phyloP scores from a whole-genome alignment of 2,329 filamentous ascomycete species.

The Pseudogymnoascus sp. region DNA sequence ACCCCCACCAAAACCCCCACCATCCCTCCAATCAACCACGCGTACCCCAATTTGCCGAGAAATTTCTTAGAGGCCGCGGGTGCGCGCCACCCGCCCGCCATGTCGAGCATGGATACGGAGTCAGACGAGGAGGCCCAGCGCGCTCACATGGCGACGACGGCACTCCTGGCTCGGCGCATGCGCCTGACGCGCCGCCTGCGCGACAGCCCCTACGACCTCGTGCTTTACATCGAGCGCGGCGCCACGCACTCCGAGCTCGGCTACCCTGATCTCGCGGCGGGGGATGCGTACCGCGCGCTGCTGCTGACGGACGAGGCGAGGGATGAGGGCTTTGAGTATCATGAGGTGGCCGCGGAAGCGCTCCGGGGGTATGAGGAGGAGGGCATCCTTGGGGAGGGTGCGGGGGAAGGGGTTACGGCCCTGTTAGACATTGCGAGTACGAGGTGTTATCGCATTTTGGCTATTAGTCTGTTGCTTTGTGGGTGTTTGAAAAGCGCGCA shows the following conservation, averaged over 20 bases:
- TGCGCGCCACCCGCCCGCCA: not conserved
- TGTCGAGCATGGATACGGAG: constrained; percentile 8
- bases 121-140: constrained; percentile 6
- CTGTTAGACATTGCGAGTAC: constrained; percentile 41
- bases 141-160: constrained; percentile 11
- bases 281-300: constrained; percentile 86
- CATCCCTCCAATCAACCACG: not conserved
- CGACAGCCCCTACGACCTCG: constrained; percentile 50
- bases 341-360: constrained; percentile 54
- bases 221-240: constrained; percentile 64
- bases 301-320: constrained; percentile 73
- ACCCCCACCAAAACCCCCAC: constrained; percentile 2
- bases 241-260: constrained; percentile 64
- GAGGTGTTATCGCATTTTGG: constrained; percentile 52
- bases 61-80: not conserved
- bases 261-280: constrained; percentile 83
- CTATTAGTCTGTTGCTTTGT: constrained; percentile 53
- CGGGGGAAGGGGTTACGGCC: constrained; percentile 30
- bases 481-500: constrained; percentile 63
- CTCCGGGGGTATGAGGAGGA: constrained; percentile 14
- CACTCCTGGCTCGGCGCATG: constrained; percentile 47
- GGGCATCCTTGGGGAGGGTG: constrained; percentile 17
- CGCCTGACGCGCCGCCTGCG: constrained; percentile 49
- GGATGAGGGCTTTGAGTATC: constrained; percentile 77
- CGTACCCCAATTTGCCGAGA: constrained; percentile 2